A percentile compares a stretch with the other conserved stretches of the same genome.
Conservation (phyloP, 2,329 filamentous ascomycete genomes). For the Phoma herbarum region DNA sequence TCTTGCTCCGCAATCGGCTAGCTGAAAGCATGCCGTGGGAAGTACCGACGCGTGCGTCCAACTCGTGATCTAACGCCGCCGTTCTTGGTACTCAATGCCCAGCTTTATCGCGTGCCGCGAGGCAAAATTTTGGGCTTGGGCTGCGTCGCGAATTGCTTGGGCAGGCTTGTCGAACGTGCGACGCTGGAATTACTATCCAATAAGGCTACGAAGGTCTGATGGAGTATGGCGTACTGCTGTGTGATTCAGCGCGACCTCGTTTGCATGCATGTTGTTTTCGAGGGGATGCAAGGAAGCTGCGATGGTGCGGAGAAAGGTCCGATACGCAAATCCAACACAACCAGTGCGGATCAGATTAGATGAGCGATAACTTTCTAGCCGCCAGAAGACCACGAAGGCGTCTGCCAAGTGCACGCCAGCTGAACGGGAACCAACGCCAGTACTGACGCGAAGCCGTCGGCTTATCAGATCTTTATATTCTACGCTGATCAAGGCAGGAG, state of each 20-base stretch:
- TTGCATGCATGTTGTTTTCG: neutral
- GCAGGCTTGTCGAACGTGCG: neutral
- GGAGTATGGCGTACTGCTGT: neutral
- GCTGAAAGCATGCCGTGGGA: neutral
- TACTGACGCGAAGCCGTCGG: slow-evolving; percentile 1
- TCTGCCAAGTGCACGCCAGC: slow-evolving; percentile 17
- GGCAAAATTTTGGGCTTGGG: slow-evolving; percentile 1
- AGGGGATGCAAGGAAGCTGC: slow-evolving; percentile 3
- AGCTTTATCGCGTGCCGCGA: slow-evolving; percentile 5
- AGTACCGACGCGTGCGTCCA: neutral
- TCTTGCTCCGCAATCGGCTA: neutral
- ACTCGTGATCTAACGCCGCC: neutral
- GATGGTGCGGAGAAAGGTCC: slow-evolving; percentile 5
- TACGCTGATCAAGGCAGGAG: slow-evolving; percentile 12
- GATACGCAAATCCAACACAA: neutral
- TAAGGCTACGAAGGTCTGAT: neutral
- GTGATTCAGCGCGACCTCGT: neutral
- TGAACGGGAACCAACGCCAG: slow-evolving; percentile 8
- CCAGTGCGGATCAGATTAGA: slow-evolving; percentile 15
- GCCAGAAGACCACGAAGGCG: neutral
- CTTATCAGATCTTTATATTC: slow-evolving; percentile 14
- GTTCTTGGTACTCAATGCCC: slow-evolving; percentile 16
- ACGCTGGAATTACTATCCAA: neutral
- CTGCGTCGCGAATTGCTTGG: neutral
- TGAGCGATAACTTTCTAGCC: slow-evolving; percentile 3